A percentile compares a stretch with the other conserved stretches of the same genome.
These are phyloP conservation scores for Selaginella moellendorffii DNA, from an alignment of 75 land plant species.

Conservation along the genomic window DNA sequence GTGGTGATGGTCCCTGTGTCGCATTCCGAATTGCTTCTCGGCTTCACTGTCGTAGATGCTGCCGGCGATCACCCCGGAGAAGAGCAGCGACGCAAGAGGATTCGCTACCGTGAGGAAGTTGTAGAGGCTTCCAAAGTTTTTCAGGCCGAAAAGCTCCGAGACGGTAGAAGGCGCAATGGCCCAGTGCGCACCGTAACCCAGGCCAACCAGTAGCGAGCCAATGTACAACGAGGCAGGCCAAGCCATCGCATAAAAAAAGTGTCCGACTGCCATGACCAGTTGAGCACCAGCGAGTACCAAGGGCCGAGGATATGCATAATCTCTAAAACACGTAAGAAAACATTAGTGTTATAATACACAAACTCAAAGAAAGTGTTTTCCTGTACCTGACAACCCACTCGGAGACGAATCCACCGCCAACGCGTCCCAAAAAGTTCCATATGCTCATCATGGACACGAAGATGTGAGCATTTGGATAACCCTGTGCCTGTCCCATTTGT, in stretches of 20 bases:
- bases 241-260: constrained; percentile 50
- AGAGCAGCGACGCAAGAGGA: constrained; percentile 3
- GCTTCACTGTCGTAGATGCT: constrained; percentile 29
- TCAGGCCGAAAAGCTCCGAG: constrained; percentile 79
- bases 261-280: constrained; percentile 53
- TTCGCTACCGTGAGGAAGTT: constrained; percentile 63
- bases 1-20: constrained; percentile 1
- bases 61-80: constrained; percentile 21
- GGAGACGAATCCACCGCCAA: constrained; percentile 83
- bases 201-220: constrained; percentile 57
- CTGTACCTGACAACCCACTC: constrained; percentile 77
- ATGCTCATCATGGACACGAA: constrained; percentile 98
- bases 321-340: constrained; percentile 22
- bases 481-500: constrained; percentile 80
- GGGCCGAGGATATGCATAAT: constrained; percentile 49
- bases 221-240: constrained; percentile 62
- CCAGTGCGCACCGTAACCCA: constrained; percentile 84
- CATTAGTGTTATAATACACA: no score
- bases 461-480: constrained; percentile 73
- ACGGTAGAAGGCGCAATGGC: constrained; percentile 65
- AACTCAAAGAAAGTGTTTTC: not conserved
- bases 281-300: constrained; percentile 51
- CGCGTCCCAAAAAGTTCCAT: constrained; percentile 97
- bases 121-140: constrained; percentile 69
- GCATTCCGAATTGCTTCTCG: constrained; percentile 17